phyloP scores from a whole-genome alignment of 768 basidiomycete genomes.

The Neoboletus subvelutipes region DNA sequence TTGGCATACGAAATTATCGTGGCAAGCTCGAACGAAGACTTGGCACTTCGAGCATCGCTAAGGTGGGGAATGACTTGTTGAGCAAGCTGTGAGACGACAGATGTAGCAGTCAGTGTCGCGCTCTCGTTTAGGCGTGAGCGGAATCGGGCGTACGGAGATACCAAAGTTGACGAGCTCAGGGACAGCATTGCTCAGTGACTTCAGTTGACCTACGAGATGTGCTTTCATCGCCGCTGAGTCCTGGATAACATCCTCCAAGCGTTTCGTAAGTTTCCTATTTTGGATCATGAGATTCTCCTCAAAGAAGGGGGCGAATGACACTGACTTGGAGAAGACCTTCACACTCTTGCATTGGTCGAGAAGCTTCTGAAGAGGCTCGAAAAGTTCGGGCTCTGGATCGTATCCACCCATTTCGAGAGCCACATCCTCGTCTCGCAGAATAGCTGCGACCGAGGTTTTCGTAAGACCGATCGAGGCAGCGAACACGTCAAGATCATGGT shows the following conservation, averaged over 20 bases:
- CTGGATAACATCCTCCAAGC: slow-evolving; percentile 76
- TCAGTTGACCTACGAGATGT: slow-evolving; percentile 69
- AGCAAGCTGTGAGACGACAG: slow-evolving; percentile 59
- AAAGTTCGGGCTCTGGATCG: slow-evolving; percentile 71
- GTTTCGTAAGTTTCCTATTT: slow-evolving; percentile 80
- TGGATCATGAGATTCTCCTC: slow-evolving; percentile 1
- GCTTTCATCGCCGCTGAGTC: slow-evolving; percentile 71
- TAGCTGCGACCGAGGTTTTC: slow-evolving; percentile 76
- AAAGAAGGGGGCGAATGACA: slow-evolving; percentile 1
- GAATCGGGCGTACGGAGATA: slow-evolving; percentile 61
- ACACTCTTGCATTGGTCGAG: slow-evolving; percentile 80
- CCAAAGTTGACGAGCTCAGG: slow-evolving; percentile 88
- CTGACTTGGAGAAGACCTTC: slow-evolving; percentile 77
- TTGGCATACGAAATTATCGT: slow-evolving; percentile 70
- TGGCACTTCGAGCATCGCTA: slow-evolving; percentile 75
- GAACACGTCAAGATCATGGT: slow-evolving; percentile 92
- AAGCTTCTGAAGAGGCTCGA: slow-evolving; percentile 78
- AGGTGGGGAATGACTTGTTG: slow-evolving; percentile 87
- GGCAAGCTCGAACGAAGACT: slow-evolving; percentile 73
- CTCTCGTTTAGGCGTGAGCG: not conserved
- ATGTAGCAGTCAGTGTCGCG: not conserved
- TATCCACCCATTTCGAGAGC: slow-evolving; percentile 70
- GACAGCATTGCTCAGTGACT: slow-evolving; percentile 66
- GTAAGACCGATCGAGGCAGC: slow-evolving; percentile 87
- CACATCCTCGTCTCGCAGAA: slow-evolving; percentile 79